A percentile compares a stretch with the other conserved stretches of the same genome.
phyloP scores from a whole-genome alignment of 495 filamentous ascomycete species.

The Hyaloscypha hepaticicola region DNA sequence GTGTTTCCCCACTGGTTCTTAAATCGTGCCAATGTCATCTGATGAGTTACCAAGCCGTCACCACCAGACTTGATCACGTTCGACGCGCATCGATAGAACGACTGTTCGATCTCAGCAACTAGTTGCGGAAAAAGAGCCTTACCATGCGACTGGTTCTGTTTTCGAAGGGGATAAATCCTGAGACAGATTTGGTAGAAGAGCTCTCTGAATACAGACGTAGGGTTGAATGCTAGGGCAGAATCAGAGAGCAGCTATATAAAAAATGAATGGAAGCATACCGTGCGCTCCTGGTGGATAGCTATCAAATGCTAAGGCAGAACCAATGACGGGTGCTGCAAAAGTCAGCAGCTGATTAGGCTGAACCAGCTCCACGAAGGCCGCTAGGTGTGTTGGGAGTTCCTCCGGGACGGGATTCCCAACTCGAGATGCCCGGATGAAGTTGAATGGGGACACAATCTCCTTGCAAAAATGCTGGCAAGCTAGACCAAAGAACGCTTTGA shows the following conservation, averaged over 20 bases:
- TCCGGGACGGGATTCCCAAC: slow-evolving; percentile 8
- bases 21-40: neutral
- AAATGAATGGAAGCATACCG: slow-evolving; percentile 6
- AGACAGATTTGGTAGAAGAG: neutral
- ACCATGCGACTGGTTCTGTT: too few relatives aligned
- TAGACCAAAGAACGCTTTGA: slow-evolving; percentile 10
- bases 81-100: neutral
- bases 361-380: neutral
- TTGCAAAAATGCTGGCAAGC: slow-evolving; percentile 7
- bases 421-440: slow-evolving; percentile 12
- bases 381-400: neutral
- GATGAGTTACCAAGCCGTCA: neutral
- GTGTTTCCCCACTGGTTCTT: neutral
- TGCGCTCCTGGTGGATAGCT: slow-evolving; percentile 10
- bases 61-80: neutral
- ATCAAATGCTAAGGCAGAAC: slow-evolving; percentile 6
- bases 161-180: neutral
- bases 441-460: slow-evolving; percentile 12
- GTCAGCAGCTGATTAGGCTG: neutral
- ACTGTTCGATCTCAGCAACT: neutral
- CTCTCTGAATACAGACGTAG: neutral
- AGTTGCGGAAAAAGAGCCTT: neutral
- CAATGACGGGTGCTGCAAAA: slow-evolving; percentile 7
- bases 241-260: neutral
- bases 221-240: slow-evolving; percentile 3